Evolutionary conservation across 495 filamentous ascomycete species (phyloP), one percentile per base, ranked within the genome.

Genomic region (Lindgomyces ingoldianus): DNA sequence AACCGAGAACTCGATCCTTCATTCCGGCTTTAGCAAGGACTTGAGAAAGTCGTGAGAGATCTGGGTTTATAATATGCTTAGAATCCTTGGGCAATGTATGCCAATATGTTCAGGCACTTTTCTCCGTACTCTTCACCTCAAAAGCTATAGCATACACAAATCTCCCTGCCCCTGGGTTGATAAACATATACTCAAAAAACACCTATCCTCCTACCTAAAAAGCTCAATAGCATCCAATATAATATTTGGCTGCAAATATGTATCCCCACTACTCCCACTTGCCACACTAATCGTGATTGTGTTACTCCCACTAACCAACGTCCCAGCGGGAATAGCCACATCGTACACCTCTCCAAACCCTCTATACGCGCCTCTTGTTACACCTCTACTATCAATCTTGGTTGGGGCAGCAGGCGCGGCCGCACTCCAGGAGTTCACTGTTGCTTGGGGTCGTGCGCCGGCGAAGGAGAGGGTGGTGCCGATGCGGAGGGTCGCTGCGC

Each of bases 391-490:
- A 67, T 88, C 81, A 33, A 89, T 84, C 74, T 87, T 87, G 1
- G 75, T 78, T 4, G 86, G 85, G 0, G 86, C 85, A 0, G 78
- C 66, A 0, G 86, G 86, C 0, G 75, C 75, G 0, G 76, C 24
- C 0, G 74, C 78, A 0, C 74, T 74, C 65, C 79, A 86, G 21
- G 72, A 74, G 62, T 87, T 88, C 51, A 88, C 75, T 46, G 65
- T 74, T 0, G 77, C 75, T 45, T 73, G 72, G 1, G 82, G 83
- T 19, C 83, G 73, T 18, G 75, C 81, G 19, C 85, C 84, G 0
- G 81, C 80, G 65, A 87, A 89, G 1, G 81, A 79, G 29, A 89
- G 74, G 0, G 86, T 89, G 0, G 86, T 88, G 1, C 83, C 84
- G 60, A 89, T 84, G 33, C 84, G 76, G 27, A 89, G 74, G 1